Percentiles rank a stretch among this genome's conserved stretches.
phyloP scores from a whole-genome alignment of 202 grass and related monocot genomes.

The Panicum hallii region DNA sequence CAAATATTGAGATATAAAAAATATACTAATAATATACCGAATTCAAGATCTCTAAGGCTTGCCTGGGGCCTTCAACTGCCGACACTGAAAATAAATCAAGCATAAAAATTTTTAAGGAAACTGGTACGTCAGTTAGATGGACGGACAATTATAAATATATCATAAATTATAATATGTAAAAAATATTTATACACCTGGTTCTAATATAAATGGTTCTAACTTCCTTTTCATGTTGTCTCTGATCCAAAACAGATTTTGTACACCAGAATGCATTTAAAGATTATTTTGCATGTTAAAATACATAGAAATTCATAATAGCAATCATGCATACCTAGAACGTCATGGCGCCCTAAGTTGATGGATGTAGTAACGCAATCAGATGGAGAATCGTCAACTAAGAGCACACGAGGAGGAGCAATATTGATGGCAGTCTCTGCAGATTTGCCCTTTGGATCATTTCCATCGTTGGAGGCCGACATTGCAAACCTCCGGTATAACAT shows the following conservation, averaged over 20 bases:
- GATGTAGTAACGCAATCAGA: not conserved
- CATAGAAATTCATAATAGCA: not conserved
- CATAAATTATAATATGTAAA: not conserved
- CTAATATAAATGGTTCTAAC: not conserved
- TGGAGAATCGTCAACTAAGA: not conserved
- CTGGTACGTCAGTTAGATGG: not conserved
- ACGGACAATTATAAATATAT: not conserved
- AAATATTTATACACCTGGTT: not conserved
- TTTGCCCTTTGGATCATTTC: not conserved
- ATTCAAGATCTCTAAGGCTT: slow-evolving; percentile 11
- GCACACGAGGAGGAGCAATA: not conserved
- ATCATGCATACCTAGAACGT: not conserved
- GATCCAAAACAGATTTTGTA: not conserved
- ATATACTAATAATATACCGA: not conserved
- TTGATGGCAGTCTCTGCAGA: not conserved
- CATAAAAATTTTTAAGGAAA: not conserved
- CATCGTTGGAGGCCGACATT: not conserved
- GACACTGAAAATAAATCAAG: not conserved
- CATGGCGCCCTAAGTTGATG: not conserved
- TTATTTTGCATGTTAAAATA: not conserved
- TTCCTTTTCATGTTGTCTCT: not conserved
- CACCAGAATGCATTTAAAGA: not conserved
- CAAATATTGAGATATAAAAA: not conserved
- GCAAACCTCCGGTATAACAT: not conserved
- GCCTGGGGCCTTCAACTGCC: not conserved